Base-by-base conservation (phyloP, 768 basidiomycete genomes). In the Melanogaster broomeanus region DNA sequence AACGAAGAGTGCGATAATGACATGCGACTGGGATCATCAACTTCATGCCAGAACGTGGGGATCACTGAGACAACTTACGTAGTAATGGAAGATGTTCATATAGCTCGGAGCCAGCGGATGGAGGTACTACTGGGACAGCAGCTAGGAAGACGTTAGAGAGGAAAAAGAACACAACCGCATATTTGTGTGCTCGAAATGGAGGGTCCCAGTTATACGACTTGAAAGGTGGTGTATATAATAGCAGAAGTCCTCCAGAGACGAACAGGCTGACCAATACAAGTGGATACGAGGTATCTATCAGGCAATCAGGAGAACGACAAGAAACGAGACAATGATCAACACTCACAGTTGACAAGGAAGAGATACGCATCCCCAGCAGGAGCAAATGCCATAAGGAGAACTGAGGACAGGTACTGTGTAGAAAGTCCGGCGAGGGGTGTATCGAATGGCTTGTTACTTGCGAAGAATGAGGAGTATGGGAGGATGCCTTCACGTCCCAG, bases 321-420 rank as follows among this genome's bases (percentile, higher is more conserved):
- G 27, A 35, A 8, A 27, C 25, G 27, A 42, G 18, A 48, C 33
- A 24, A 27, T 21, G 18, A 45, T 11, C 8, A 22, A 16, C 19
- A 65, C 85, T 54, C 45, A 85, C 87, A 62, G 59, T 81, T 86
- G 49, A 87, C 74, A 58, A 84, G 75, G 66, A 91, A 88, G 27
- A 82, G 74, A 60, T 88, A 91, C 0, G 85, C 86, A 57, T 90
- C 88, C 3, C 90, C 88, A 0, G 85, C 77, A 0, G 88, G 89
- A 0, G 84, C 74, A 1, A 74, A 73, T 6, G 82, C 58, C 42
- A 86, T 71, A 49, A 87, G 72, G 11, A 76, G 56, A 19, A 79
- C 75, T 0, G 85, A 87, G 15, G 87, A 60, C 6, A 81, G 18
- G 66, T 82, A 90, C 57, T 88, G 86, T 0, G 76, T 70, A 42